Percentiles rank a stretch among this genome's conserved stretches.
Conservation (phyloP, 495 filamentous ascomycete species). For the Aspergillus cavernicola region DNA sequence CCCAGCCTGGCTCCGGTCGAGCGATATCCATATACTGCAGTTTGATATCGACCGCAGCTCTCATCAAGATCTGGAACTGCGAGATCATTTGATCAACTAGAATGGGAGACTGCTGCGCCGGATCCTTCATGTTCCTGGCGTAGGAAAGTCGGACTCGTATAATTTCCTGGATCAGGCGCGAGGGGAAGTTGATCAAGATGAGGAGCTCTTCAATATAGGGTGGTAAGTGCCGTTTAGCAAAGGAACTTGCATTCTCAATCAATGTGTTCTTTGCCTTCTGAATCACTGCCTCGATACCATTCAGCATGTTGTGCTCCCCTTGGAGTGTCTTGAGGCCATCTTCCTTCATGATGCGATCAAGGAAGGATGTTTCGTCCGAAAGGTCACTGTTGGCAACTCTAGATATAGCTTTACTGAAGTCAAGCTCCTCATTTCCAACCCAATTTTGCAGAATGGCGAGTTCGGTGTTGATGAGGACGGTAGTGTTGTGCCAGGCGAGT, state of each 20-base stretch:
- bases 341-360: constrained; percentile 97
- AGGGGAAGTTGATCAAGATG: constrained; percentile 94
- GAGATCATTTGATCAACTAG: constrained; percentile 95
- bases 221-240: constrained; percentile 86
- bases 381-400: constrained; percentile 56
- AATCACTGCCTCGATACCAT: constrained; percentile 76
- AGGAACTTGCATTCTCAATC: constrained; percentile 80
- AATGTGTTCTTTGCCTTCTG: constrained; percentile 88
- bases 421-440: constrained; percentile 94
- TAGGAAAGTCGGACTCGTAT: constrained; percentile 90
- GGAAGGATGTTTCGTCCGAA: constrained; percentile 82
- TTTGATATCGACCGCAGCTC: constrained; percentile 88
- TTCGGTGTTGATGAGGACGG: constrained; percentile 94
- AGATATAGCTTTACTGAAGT: constrained; percentile 66
- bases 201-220: constrained; percentile 96
- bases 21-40: constrained; percentile 79
- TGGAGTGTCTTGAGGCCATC: constrained; percentile 90
- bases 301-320: constrained; percentile 77
- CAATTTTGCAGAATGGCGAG: constrained; percentile 85
- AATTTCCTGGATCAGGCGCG: constrained; percentile 92
- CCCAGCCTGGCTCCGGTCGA: constrained; percentile 88
- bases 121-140: constrained; percentile 90
- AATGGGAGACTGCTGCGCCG: constrained; percentile 77
- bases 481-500: constrained; percentile 95
- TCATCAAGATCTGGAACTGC: constrained; percentile 91